These are phyloP conservation scores for Ensete ventricosum DNA, from an alignment of 176 grass and related monocot genomes.

Conservation along the genomic window DNA sequence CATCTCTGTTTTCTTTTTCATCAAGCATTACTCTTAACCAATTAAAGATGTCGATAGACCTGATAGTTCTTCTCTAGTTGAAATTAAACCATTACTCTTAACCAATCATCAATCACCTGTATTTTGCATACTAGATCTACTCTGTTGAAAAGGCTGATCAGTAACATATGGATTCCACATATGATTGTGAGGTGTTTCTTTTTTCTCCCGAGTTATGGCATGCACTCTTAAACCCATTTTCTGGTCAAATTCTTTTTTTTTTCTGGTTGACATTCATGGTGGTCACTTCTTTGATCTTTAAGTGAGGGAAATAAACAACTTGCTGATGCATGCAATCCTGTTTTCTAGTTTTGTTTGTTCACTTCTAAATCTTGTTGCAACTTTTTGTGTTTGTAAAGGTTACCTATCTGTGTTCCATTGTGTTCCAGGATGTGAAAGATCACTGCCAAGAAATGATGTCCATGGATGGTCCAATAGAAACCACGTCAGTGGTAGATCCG, in stretches of 20 bases:
- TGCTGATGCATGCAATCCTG: background rate
- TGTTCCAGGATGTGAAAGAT: constrained; percentile 47
- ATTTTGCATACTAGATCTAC: too few relatives aligned
- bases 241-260: too few relatives aligned
- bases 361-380: background rate
- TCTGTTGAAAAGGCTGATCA: too few relatives aligned
- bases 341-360: background rate
- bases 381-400: background rate
- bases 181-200: too few relatives aligned
- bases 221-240: too few relatives aligned
- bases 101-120: too few relatives aligned
- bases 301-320: background rate
- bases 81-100: too few relatives aligned
- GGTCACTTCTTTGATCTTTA: too few relatives aligned
- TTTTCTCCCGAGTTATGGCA: too few relatives aligned
- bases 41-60: background rate
- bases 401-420: background rate
- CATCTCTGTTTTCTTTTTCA: background rate
- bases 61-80: too few relatives aligned
- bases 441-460: constrained; percentile 85
- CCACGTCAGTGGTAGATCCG: constrained; percentile 41
- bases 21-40: background rate
- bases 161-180: too few relatives aligned
- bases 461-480: constrained; percentile 34
- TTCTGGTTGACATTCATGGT: too few relatives aligned